Conservation (phyloP, 2,329 filamentous ascomycete genomes). For the Teratosphaeria nubilosa region DNA sequence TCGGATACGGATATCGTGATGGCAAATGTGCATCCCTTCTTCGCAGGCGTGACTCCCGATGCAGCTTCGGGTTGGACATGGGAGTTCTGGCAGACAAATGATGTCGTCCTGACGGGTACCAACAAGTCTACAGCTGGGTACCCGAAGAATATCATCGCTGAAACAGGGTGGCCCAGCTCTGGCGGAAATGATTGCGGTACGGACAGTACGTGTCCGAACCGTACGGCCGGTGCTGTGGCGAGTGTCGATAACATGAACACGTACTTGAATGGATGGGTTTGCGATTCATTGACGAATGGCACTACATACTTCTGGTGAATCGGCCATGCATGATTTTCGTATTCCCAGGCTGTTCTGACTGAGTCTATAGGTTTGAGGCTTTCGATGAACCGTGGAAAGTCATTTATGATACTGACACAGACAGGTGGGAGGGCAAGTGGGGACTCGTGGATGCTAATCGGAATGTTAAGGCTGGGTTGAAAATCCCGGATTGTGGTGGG, state of each 20-base stretch:
- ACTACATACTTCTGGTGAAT: slow-evolving; percentile 87
- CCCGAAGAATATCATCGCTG: slow-evolving; percentile 54
- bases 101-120: slow-evolving; percentile 33
- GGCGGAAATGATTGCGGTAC: slow-evolving; percentile 71
- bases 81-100: slow-evolving; percentile 57
- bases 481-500: slow-evolving; percentile 78
- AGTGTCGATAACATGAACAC: slow-evolving; percentile 70
- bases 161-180: slow-evolving; percentile 81
- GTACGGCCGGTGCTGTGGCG: slow-evolving; percentile 58
- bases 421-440: slow-evolving; percentile 94
- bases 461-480: slow-evolving; percentile 72
- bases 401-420: slow-evolving; percentile 48
- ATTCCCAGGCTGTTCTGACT: not conserved
- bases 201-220: slow-evolving; percentile 40
- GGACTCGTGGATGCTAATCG: slow-evolving; percentile 78
- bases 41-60: slow-evolving; percentile 62
- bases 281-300: slow-evolving; percentile 64
- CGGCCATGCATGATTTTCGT: not conserved
- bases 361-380: slow-evolving; percentile 61
- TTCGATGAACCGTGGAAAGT: slow-evolving; percentile 97
- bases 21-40: slow-evolving; percentile 96
- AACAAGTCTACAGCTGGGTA: slow-evolving; percentile 43
- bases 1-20: slow-evolving; percentile 74
- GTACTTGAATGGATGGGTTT: slow-evolving; percentile 83
- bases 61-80: slow-evolving; percentile 71